These are phyloP conservation scores for Trichoderma atroviride DNA, from an alignment of 2,329 filamentous ascomycete genomes.

Conservation along the genomic window DNA sequence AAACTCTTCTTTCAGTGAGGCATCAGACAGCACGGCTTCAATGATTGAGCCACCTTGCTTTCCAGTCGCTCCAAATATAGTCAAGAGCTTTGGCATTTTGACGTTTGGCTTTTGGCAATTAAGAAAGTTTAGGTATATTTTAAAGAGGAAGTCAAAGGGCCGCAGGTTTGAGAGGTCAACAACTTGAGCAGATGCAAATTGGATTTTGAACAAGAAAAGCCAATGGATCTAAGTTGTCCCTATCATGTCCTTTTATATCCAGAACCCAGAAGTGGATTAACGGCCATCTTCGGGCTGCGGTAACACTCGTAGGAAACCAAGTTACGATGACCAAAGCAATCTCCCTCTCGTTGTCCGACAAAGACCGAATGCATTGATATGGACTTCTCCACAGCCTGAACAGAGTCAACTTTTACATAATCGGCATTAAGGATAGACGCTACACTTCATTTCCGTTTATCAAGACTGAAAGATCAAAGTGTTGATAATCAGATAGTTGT, in stretches of 20 bases:
- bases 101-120: neutral
- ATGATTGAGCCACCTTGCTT: neutral
- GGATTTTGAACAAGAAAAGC: neutral
- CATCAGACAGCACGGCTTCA: neutral
- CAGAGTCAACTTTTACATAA: neutral
- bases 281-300: too few relatives aligned
- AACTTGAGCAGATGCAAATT: neutral
- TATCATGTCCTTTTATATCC: neutral
- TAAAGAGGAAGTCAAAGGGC: too few relatives aligned
- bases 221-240: neutral
- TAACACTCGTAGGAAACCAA: too few relatives aligned
- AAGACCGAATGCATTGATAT: neutral
- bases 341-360: neutral
- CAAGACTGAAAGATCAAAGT: neutral
- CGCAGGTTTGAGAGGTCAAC: too few relatives aligned
- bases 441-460: neutral
- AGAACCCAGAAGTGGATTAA: too few relatives aligned
- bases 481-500: neutral
- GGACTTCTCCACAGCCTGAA: neutral
- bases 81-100: neutral
- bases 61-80: neutral
- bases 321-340: neutral
- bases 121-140: too few relatives aligned
- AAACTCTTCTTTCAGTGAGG: neutral
- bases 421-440: too few relatives aligned